phyloP scores from a whole-genome alignment of 371 early-diverging fungal genomes.

The Smittium culicis region DNA sequence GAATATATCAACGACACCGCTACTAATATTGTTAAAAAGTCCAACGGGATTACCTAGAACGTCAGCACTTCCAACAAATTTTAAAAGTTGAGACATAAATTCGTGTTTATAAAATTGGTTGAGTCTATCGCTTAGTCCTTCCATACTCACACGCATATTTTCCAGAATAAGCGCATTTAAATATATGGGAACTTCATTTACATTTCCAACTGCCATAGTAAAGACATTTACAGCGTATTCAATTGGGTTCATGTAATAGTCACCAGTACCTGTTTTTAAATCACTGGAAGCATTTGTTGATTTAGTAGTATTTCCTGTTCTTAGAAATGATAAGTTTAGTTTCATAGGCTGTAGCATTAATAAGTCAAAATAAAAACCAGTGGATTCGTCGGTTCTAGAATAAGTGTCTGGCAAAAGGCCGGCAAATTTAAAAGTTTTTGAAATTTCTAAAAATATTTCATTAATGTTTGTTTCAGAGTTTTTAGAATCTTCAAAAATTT shows the following conservation, averaged over 20 bases:
- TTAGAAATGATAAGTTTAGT: slow-evolving; percentile 79
- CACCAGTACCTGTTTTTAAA: slow-evolving; percentile 5
- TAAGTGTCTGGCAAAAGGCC: slow-evolving; percentile 47
- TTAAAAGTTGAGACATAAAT: slow-evolving; percentile 78
- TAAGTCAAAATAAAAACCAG: slow-evolving; percentile 82
- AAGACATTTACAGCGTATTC: slow-evolving; percentile 63
- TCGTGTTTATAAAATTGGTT: slow-evolving; percentile 78
- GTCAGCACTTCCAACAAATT: slow-evolving; percentile 91
- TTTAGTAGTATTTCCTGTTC: slow-evolving; percentile 54
- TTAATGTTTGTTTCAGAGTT: neutral
- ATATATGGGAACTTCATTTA: slow-evolving; percentile 80
- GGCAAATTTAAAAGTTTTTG: neutral
- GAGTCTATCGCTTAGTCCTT: slow-evolving; percentile 64
- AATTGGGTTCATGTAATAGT: slow-evolving; percentile 18
- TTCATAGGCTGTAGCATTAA: slow-evolving; percentile 89
- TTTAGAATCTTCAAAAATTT: neutral
- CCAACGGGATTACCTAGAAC: slow-evolving; percentile 97
- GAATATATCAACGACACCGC: slow-evolving; percentile 90
- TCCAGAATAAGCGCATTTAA: slow-evolving; percentile 84
- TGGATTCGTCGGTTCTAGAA: slow-evolving; percentile 42
- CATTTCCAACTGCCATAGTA: slow-evolving; percentile 93
- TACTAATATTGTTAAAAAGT: slow-evolving; percentile 82
- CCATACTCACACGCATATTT: slow-evolving; percentile 66
- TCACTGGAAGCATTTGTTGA: neutral
- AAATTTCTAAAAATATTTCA: slow-evolving; percentile 16